These are phyloP conservation scores for Lachnellula arida DNA, from an alignment of 2,329 filamentous ascomycete species.

Conservation along the genomic window DNA sequence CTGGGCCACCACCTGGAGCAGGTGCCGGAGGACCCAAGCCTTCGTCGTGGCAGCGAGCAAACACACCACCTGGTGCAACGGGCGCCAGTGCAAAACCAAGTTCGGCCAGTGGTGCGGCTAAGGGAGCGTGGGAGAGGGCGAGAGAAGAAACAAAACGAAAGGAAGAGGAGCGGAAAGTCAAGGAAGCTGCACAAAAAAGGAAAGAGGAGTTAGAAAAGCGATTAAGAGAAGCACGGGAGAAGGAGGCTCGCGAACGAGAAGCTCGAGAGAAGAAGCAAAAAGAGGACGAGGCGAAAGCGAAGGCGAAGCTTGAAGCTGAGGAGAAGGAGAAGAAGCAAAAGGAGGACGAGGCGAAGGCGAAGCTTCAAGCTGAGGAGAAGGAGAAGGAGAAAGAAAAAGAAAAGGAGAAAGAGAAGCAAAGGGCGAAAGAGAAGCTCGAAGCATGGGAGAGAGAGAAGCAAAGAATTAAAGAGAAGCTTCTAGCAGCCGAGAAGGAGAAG, in stretches of 20 bases:
- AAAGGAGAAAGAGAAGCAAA: conserved; percentile 17
- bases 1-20: conserved; percentile 25
- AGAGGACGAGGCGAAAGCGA: conserved; percentile 27
- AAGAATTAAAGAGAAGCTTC: conserved; percentile 5
- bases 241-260: conserved; percentile 33
- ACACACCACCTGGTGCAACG: conserved; percentile 13
- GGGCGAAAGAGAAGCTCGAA: conserved; percentile 42
- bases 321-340: conserved; percentile 24
- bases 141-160: conserved; percentile 48
- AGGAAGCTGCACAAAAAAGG: conserved; percentile 23
- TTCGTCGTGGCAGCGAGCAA: conserved; percentile 24
- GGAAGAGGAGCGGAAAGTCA: conserved; percentile 8
- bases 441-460: conserved; percentile 1
- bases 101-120: conserved; percentile 30
- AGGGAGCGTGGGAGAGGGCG: conserved; percentile 62
- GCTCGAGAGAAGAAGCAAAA: conserved; percentile 20
- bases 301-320: conserved; percentile 41
- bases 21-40: conserved; percentile 21
- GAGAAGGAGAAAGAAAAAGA: conserved; percentile 29
- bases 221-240: conserved; percentile 34
- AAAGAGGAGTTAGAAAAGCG: conserved; percentile 36
- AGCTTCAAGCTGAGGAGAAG: conserved; percentile 22
- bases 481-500: conserved; percentile 16
- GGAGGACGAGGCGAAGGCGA: conserved; percentile 31
- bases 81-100: conserved; percentile 10